Percentiles rank a stretch among this genome's conserved stretches.
These are phyloP conservation scores for Aspergillus candidus DNA, from an alignment of 2,329 filamentous ascomycete species.

Conservation along the genomic window DNA sequence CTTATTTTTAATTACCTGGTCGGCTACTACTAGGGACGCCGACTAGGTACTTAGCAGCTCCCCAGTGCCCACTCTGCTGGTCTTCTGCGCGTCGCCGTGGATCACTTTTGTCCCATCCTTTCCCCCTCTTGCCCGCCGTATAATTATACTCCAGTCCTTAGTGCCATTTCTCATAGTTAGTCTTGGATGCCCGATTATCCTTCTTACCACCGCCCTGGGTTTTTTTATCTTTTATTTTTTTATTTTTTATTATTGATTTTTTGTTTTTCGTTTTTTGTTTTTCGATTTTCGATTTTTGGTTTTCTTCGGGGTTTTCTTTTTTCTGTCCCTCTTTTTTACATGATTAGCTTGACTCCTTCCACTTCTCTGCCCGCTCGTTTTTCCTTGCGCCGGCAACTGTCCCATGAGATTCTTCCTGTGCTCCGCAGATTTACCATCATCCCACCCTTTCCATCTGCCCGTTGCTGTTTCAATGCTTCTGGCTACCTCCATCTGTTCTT, in stretches of 20 bases:
- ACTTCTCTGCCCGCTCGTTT: neutral
- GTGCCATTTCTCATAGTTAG: neutral
- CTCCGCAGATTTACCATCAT: conserved; percentile 2
- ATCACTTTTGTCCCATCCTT: neutral
- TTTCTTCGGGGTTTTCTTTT: neutral
- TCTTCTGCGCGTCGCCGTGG: neutral
- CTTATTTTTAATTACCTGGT: no score
- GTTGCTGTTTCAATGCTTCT: neutral
- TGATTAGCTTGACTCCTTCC: neutral
- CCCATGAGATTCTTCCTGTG: neutral
- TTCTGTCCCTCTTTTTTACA: conserved; percentile 1
- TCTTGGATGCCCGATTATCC: conserved; percentile 4
- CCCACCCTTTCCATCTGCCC: neutral
- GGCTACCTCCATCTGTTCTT: no score
- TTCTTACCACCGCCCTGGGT: conserved; percentile 13
- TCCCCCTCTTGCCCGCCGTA: neutral
- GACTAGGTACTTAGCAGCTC: no score
- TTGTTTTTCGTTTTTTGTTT: no score
- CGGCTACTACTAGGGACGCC: no score
- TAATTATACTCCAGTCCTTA: neutral
- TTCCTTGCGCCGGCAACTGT: neutral
- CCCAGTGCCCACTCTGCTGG: no score
- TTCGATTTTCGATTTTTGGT: no score
- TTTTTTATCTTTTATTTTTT: conserved; percentile 2
- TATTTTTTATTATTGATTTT: neutral